A percentile compares a stretch with the other conserved stretches of the same genome.
Evolutionary conservation across 176 grass and related monocot genomes (phyloP).

Genomic region (Raddia distichophylla): DNA sequence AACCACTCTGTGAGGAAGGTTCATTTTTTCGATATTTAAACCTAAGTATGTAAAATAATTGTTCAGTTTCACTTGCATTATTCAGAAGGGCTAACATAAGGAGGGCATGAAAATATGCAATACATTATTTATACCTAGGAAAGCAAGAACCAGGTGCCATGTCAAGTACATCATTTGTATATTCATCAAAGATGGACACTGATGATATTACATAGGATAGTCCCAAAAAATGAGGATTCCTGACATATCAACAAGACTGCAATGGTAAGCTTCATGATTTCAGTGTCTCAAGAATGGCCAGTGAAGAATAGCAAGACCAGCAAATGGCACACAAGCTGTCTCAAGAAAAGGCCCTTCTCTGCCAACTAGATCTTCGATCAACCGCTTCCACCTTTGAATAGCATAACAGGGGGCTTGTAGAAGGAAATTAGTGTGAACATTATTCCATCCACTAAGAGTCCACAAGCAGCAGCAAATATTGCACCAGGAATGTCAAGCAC

Average conservation of each 20-base stretch:
- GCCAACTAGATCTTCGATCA: no score
- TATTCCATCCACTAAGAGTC: constrained; percentile 65
- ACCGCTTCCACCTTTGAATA: constrained; percentile 85
- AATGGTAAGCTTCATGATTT: constrained; percentile 22
- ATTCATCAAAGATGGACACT: no score
- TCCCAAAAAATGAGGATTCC: constrained; percentile 49
- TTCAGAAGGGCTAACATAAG: no score
- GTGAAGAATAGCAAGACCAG: constrained; percentile 90
- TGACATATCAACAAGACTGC: constrained; percentile 42
- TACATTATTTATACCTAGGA: constrained; percentile 23
- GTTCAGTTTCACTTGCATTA: no score
- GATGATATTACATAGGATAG: no score
- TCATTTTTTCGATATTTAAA: no score
- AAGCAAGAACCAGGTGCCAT: no score
- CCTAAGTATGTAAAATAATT: no score
- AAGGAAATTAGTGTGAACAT: constrained; percentile 72
- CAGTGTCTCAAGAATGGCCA: constrained; percentile 72
- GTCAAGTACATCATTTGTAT: no score
- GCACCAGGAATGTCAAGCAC: constrained; percentile 74
- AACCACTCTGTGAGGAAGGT: no score
- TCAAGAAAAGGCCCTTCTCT: no score
- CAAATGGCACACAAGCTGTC: constrained; percentile 67
- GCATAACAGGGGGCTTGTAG: constrained; percentile 90
- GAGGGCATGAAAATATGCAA: no score
- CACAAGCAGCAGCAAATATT: constrained; percentile 52